A percentile compares a stretch with the other conserved stretches of the same genome.
Conservation (phyloP, 192 early-diverging fungal genomes). For the Allomyces macrogynus region DNA sequence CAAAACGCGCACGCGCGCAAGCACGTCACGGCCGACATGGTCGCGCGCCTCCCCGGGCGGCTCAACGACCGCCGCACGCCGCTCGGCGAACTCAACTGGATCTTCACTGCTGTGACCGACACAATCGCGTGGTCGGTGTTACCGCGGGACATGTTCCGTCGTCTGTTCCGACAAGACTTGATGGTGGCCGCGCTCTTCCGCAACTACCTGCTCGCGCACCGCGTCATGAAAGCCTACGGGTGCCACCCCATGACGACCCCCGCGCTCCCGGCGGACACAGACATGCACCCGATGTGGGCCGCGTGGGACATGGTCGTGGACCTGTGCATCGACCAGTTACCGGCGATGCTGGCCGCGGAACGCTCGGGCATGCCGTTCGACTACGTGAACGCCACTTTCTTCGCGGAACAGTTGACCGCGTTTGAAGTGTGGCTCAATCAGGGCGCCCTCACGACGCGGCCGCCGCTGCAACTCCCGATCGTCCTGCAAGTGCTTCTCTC, state of each 20-base stretch:
- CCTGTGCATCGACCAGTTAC: conserved; percentile 76
- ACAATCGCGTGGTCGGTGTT: conserved; percentile 95
- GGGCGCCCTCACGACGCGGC: conserved; percentile 44
- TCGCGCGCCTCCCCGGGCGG: conserved; percentile 63
- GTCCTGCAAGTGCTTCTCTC: conserved; percentile 88
- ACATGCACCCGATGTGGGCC: conserved; percentile 92
- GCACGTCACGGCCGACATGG: conserved; percentile 69
- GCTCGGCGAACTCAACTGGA: conserved; percentile 95
- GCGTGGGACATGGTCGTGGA: conserved; percentile 90
- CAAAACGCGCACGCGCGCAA: conserved; percentile 50
- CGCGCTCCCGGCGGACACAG: conserved; percentile 52
- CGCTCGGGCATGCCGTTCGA: conserved; percentile 19
- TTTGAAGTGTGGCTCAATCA: conserved; percentile 90
- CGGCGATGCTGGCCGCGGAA: conserved; percentile 39
- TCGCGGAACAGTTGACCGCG: conserved; percentile 87
- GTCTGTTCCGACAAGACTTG: conserved; percentile 79
- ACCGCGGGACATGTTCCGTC: conserved; percentile 69
- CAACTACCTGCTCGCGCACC: conserved; percentile 86
- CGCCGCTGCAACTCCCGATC: conserved; percentile 84
- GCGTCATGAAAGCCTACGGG: conserved; percentile 84
- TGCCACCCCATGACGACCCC: conserved; percentile 87
- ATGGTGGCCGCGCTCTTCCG: conserved; percentile 84
- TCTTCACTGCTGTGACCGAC: conserved; percentile 94
- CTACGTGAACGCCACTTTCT: conserved; percentile 71
- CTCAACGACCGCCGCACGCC: conserved; percentile 80